Evolutionary conservation across 2,329 filamentous ascomycete species (phyloP), one percentile per base, ranked within the genome.

Genomic region (Colletotrichum plurivorum): DNA sequence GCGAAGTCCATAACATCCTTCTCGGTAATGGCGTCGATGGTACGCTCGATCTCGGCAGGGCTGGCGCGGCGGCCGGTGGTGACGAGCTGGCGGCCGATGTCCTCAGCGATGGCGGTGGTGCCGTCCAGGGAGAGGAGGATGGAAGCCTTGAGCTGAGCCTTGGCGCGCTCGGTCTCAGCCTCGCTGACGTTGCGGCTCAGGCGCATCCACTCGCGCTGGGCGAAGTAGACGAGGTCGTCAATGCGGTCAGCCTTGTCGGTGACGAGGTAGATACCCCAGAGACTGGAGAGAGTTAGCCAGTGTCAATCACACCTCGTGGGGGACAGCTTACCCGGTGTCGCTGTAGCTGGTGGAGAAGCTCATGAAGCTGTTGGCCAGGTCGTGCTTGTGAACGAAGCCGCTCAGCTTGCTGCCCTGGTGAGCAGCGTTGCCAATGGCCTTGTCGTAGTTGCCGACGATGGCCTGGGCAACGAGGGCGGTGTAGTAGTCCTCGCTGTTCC

Each of bases 311-410:
- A 48, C 57, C 67, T 81, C 74, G 78, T 76, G 15, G 5, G 25
- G 1, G 36, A 20, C 51, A 59, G 81, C 91, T 84, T 90, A 97
- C 94, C 95, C 96, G 81, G 96, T 99, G 83, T 99, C 96, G 80
- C 95, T 98, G 87, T 99, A 99, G 88, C 94, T 97, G 75, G 96
- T 99, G 74, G 95, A 98, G 87, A 99, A 99, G 87, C 94, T 97
- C 97, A 99, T 99, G 89, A 98, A 99, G 90, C 95, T 98, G 88
- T 97, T 99, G 83, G 96, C 96, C 72, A 99, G 90, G 82, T 95
- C 92, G 85, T 98, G 90, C 85, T 97, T 92, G 88, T 97, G 93
- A 75, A 99, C 92, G 78, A 96, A 94, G 74, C 92, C 91, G 87
- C 94, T 97, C 77, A 99, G 94, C 89, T 97, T 98, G 93, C 94